phyloP scores from a whole-genome alignment of 192 early-diverging fungal species.

The Entomortierella lignicola region DNA sequence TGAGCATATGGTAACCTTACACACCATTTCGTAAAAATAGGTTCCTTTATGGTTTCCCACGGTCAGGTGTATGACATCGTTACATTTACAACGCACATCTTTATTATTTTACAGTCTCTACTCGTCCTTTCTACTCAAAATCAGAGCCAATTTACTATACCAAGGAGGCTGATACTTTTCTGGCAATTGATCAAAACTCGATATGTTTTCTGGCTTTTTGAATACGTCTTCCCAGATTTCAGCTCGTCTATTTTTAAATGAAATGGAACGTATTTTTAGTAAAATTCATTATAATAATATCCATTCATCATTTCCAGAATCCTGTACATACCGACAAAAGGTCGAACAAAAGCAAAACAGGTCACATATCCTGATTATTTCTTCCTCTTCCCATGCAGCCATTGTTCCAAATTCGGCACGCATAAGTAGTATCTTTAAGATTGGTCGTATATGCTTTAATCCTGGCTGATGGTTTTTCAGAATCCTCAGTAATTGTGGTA shows the following conservation, averaged over 20 bases:
- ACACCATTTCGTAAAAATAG: no score
- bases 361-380: slow-evolving; percentile 15
- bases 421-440: slow-evolving; percentile 11
- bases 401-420: slow-evolving; percentile 35
- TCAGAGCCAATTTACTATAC: slow-evolving; percentile 22
- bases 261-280: no score
- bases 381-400: slow-evolving; percentile 21
- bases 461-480: slow-evolving; percentile 6
- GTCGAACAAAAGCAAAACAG: slow-evolving; percentile 30
- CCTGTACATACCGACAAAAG: slow-evolving; percentile 3
- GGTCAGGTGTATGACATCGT: no score
- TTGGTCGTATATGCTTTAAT: slow-evolving; percentile 17
- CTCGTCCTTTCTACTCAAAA: slow-evolving; percentile 10
- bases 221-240: background rate
- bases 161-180: slow-evolving; percentile 9
- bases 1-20: no score
- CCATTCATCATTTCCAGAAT: background rate
- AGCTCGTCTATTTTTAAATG: background rate
- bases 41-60: background rate
- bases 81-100: no score
- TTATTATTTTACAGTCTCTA: background rate
- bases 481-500: no score
- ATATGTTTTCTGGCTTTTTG: background rate
- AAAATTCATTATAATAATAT: no score
- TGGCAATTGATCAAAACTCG: slow-evolving; percentile 25